Conservation (phyloP, 371 early-diverging fungal species). For the Mortierella sp. region DNA sequence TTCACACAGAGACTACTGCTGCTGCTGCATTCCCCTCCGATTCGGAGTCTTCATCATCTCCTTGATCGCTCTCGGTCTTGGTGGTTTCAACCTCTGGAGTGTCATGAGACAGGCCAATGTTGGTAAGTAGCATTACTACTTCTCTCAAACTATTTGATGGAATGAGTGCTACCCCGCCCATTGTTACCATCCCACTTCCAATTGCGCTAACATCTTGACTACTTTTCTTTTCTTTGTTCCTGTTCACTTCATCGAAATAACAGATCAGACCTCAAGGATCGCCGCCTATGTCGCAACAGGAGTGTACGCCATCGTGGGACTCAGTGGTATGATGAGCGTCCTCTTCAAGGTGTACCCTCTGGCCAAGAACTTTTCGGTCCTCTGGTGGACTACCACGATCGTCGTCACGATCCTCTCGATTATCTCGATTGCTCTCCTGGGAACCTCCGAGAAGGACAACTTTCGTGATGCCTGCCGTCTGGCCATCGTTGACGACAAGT, state of each 20-base stretch:
- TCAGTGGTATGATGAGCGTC: slow-evolving; percentile 22
- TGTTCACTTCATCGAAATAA: no score
- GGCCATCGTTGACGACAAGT: neutral
- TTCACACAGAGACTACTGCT: slow-evolving; percentile 14
- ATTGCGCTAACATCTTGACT: neutral
- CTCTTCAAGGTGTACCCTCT: slow-evolving; percentile 20
- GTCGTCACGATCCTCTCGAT: slow-evolving; percentile 1
- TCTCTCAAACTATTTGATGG: neutral
- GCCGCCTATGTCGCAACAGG: slow-evolving; percentile 13
- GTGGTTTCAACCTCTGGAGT: neutral
- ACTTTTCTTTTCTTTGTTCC: neutral
- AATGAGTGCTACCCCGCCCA: neutral
- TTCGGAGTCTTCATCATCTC: slow-evolving; percentile 21
- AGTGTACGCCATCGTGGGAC: slow-evolving; percentile 22
- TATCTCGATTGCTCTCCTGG: neutral
- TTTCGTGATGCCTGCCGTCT: slow-evolving; percentile 1
- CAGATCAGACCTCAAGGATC: slow-evolving; percentile 16
- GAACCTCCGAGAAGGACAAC: slow-evolving; percentile 10
- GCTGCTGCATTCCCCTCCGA: slow-evolving; percentile 27
- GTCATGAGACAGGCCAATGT: neutral
- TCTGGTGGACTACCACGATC: slow-evolving; percentile 32
- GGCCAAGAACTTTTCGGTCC: slow-evolving; percentile 37
- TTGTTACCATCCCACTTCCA: neutral
- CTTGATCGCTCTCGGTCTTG: slow-evolving; percentile 2
- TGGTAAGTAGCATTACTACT: neutral